Evolutionary conservation across 176 grass and related monocot genomes (phyloP).

Genomic region (Musa beccarii): DNA sequence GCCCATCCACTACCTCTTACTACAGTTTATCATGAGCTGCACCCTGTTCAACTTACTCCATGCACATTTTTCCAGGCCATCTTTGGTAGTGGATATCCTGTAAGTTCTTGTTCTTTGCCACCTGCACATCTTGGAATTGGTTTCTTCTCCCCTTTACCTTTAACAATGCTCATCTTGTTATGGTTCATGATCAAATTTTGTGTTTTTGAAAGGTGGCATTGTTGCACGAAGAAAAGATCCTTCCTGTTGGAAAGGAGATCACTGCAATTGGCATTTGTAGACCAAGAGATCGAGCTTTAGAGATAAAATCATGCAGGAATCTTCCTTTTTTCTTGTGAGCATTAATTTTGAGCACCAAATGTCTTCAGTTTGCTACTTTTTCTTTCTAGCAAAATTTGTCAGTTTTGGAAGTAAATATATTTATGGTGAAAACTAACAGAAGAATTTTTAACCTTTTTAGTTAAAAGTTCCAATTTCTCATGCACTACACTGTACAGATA

Average conservation of each 20-base stretch:
- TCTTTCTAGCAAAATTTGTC: not conserved
- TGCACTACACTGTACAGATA: not conserved
- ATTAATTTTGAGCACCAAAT: not conserved
- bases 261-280: constrained; percentile 75
- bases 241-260: constrained; percentile 82
- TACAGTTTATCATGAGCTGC: constrained; percentile 74
- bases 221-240: constrained; percentile 96
- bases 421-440: no score
- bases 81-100: constrained; percentile 80
- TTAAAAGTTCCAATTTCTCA: no score
- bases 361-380: not conserved
- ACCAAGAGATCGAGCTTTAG: constrained; percentile 30
- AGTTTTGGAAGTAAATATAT: not conserved
- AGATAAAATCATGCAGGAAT: constrained; percentile 58
- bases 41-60: constrained; percentile 61
- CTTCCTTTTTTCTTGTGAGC: constrained; percentile 92
- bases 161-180: not conserved
- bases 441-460: no score
- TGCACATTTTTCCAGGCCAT: constrained; percentile 83
- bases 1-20: constrained; percentile 72
- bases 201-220: constrained; percentile 53
- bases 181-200: constrained; percentile 13
- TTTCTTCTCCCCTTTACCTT: not conserved
- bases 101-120: constrained; percentile 29
- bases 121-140: not conserved